Evolutionary conservation across 2,329 filamentous ascomycete genomes (phyloP), one percentile per base, ranked within the genome.

Genomic region (Alternaria atra): DNA sequence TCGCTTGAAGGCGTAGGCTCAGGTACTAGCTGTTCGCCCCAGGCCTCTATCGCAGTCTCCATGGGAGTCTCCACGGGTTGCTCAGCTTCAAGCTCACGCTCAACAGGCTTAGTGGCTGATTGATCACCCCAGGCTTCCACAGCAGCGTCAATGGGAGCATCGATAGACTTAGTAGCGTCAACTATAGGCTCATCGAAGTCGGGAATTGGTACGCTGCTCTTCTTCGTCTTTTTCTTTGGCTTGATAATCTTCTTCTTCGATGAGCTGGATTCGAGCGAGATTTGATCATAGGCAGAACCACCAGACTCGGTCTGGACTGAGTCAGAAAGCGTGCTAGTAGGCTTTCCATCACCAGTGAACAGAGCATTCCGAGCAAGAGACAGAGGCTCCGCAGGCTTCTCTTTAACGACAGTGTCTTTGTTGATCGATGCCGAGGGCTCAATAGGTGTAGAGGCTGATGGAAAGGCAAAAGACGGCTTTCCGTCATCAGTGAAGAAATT

Each of bases 171-270:
- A 13, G 8, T 37, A 17, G 30, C 17, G 3, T 13, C 29, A 15
- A 29, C 13, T 29, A 60, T 55, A 9, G 46, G 30, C 20, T 65
- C 65, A 13, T 46, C 29, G 7, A 54, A 30, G 25, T 66, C 62
- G 17, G 55, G 29, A 15, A 52, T 39, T 6, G 57, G 58, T 37
- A 66, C 34, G 47, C 66, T 68, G 1, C 37, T 59, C 37, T 69
- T 67, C 61, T 70, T 71, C 23, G 25, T 54, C 55, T 70, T 73
- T 64, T 73, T 73, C 51, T 71, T 73, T 30, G 61, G 68, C 40
- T 65, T 65, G 54, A 71, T 72, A 37, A 71, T 63, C 61, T 71
- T 71, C 47, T 72, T 73, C 65, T 69, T 70, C 1, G 57, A 63
- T 1, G 60, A 56, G 23, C 63, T 55, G 13, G 60, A 37, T 47